A percentile compares a stretch with the other conserved stretches of the same genome.
These are phyloP conservation scores for Didymosphaeria variabile DNA, from an alignment of 2,329 filamentous ascomycete genomes.

Conservation along the genomic window DNA sequence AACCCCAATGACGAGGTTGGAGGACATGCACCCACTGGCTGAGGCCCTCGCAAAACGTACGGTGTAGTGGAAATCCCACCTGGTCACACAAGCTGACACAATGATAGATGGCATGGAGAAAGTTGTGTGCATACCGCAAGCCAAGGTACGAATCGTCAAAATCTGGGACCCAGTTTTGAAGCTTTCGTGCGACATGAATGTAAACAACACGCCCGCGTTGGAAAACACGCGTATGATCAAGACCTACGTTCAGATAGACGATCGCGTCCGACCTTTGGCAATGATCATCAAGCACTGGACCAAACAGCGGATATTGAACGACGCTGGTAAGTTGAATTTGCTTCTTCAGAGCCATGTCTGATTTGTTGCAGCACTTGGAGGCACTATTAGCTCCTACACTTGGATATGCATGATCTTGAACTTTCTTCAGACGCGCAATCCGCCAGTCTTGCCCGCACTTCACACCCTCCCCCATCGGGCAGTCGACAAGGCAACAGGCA, in stretches of 20 bases:
- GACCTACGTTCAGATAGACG: constrained; percentile 93
- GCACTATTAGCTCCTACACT: constrained; percentile 95
- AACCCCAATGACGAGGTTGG: constrained; percentile 85
- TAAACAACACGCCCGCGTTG: constrained; percentile 94
- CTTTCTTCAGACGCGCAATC: constrained; percentile 87
- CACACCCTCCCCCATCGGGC: constrained; percentile 76
- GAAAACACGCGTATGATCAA: constrained; percentile 99
- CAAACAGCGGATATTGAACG: constrained; percentile 88
- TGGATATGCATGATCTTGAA: constrained; percentile 99
- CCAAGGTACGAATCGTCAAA: constrained; percentile 98
- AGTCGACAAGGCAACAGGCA: constrained; percentile 68
- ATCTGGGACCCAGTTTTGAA: constrained; percentile 95
- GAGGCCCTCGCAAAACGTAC: constrained; percentile 84
- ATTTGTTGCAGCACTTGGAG: constrained; percentile 75
- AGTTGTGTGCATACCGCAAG: constrained; percentile 91
- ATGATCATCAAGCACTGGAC: constrained; percentile 99
- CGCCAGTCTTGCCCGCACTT: constrained; percentile 84
- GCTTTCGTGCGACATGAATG: constrained; percentile 96
- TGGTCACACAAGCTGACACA: constrained; percentile 42
- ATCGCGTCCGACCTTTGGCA: constrained; percentile 86
- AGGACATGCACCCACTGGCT: constrained; percentile 90
- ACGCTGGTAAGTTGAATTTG: constrained; percentile 76
- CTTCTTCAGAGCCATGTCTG: constrained; percentile 17
- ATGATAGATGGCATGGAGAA: constrained; percentile 89
- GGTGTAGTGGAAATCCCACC: constrained; percentile 45